A percentile compares a stretch with the other conserved stretches of the same genome.
Conservation (phyloP, 441 rosid species). For the Adansonia gregorii region DNA sequence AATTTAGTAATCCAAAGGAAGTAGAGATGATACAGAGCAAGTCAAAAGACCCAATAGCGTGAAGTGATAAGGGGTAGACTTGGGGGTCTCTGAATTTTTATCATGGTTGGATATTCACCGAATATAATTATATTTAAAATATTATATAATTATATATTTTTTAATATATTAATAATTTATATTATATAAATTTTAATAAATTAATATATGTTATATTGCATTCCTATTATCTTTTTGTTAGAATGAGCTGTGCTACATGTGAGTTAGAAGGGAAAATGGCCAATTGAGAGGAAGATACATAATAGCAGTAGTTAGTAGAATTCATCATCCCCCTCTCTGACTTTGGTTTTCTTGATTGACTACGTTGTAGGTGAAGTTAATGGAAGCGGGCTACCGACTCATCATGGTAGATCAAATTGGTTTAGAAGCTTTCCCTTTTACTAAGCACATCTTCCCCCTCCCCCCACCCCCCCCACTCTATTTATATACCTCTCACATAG, state of each 20-base stretch:
- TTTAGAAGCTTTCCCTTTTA: slow-evolving; percentile 30
- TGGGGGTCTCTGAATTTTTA: no score
- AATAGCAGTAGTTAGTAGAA: neutral
- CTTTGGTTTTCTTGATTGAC: slow-evolving; percentile 35
- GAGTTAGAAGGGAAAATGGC: slow-evolving; percentile 24
- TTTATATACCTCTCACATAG: slow-evolving; percentile 30
- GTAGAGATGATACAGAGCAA: neutral
- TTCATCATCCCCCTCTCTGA: slow-evolving; percentile 30
- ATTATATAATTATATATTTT: no score
- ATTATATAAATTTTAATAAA: no score
- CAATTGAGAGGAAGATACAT: neutral
- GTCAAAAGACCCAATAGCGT: neutral
- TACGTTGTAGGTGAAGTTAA: slow-evolving; percentile 16
- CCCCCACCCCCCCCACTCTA: slow-evolving; percentile 14
- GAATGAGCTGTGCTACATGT: slow-evolving; percentile 24
- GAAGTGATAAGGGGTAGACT: neutral
- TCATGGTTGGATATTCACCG: no score
- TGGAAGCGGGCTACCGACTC: slow-evolving; percentile 31
- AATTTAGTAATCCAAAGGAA: neutral
- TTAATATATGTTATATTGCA: no score
- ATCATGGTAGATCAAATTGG: slow-evolving; percentile 33
- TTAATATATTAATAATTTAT: no score
- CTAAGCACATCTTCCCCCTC: slow-evolving; percentile 8
- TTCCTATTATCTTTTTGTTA: no score
- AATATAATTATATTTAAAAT: no score